phyloP scores from a whole-genome alignment of 306 rosid genomes.

The Vachellia pachyceras region DNA sequence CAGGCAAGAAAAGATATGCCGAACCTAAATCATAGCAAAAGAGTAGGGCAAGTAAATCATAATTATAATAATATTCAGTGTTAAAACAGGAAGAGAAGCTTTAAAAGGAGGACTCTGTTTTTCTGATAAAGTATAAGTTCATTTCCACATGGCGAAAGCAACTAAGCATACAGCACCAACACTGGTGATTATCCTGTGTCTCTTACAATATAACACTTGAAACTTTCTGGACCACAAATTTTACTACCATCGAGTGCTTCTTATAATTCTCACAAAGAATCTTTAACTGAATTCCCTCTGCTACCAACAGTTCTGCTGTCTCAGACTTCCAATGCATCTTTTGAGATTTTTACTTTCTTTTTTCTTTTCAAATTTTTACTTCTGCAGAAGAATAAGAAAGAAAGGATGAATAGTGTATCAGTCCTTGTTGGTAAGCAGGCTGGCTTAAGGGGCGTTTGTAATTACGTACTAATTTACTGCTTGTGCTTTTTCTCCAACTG shows the following conservation, averaged over 20 bases:
- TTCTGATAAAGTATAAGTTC: not conserved
- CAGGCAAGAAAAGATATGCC: not conserved
- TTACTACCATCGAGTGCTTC: not conserved
- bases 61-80: not conserved
- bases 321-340: constrained; percentile 35
- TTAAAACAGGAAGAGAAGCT: not conserved
- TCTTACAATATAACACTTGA: not conserved
- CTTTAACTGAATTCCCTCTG: constrained; percentile 35
- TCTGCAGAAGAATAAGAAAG: not conserved
- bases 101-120: not conserved
- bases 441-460: not conserved
- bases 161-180: not conserved
- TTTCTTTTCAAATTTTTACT: not conserved
- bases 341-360: not conserved
- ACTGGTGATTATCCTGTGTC: not conserved
- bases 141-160: not conserved
- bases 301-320: constrained; percentile 19
- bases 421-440: not conserved
- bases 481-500: not conserved
- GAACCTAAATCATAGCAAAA: not conserved
- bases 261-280: constrained; percentile 25
- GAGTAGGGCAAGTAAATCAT: too few species aligned
- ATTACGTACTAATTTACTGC: not conserved
- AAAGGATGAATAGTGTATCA: not conserved
- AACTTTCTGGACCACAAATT: constrained; percentile 1